A percentile compares a stretch with the other conserved stretches of the same genome.
These are phyloP conservation scores for Homolaphlyctis polyrhiza DNA, from an alignment of 371 early-diverging fungal genomes.

Conservation along the genomic window DNA sequence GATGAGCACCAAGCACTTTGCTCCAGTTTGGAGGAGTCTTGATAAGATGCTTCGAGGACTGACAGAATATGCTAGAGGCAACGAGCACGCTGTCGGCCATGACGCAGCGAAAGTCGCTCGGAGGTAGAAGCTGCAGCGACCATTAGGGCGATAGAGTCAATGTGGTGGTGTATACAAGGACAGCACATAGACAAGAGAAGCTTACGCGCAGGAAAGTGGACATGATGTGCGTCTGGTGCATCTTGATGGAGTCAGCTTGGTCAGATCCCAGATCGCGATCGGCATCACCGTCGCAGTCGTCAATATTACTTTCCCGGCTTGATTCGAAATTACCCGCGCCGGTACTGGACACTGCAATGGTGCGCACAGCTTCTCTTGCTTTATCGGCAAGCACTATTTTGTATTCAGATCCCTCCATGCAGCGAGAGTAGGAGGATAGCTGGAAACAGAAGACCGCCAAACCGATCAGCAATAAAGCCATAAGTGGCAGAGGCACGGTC, in stretches of 20 bases:
- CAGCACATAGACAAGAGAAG: background rate
- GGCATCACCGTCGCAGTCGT: too few relatives aligned
- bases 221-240: background rate
- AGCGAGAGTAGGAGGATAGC: background rate
- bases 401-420: background rate
- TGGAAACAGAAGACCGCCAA: background rate
- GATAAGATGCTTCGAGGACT: background rate
- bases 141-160: too few relatives aligned
- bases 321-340: too few relatives aligned
- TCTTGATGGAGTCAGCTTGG: background rate
- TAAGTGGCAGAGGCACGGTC: background rate
- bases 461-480: background rate
- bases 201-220: background rate
- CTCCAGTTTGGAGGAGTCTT: background rate
- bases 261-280: too few relatives aligned
- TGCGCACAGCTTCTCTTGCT: background rate
- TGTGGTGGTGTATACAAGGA: background rate
- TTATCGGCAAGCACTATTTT: background rate
- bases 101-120: background rate
- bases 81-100: conserved; percentile 1
- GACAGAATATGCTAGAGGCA: background rate
- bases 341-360: too few relatives aligned
- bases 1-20: background rate
- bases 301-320: too few relatives aligned
- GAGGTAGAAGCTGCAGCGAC: background rate